These are phyloP conservation scores for Epichloe sp. DNA, from an alignment of 2,329 filamentous ascomycete species.

Conservation along the genomic window DNA sequence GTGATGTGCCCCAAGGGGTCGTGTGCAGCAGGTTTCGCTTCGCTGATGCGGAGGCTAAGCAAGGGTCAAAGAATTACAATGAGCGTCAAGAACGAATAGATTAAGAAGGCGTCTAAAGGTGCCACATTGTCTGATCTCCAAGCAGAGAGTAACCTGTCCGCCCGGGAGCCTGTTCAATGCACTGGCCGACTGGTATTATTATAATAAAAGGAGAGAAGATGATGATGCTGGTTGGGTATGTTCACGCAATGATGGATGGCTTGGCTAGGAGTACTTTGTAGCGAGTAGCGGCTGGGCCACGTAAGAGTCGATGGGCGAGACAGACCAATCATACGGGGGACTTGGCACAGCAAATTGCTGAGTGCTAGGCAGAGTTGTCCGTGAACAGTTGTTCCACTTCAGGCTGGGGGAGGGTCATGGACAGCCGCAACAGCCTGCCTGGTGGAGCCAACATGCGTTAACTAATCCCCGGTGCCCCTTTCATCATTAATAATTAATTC, in stretches of 20 bases:
- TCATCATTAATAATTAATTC: too few species aligned
- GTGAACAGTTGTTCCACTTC: too few species aligned
- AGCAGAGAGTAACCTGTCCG: not conserved
- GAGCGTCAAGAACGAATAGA: not conserved
- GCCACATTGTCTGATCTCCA: not conserved
- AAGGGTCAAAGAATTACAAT: not conserved
- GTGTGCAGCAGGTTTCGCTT: not conserved
- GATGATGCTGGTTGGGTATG: not conserved
- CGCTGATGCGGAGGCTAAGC: not conserved
- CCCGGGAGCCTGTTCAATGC: not conserved
- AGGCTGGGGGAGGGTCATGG: too few species aligned
- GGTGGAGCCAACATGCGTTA: too few species aligned
- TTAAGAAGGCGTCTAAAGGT: not conserved
- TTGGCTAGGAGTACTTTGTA: not conserved
- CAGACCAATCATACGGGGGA: not conserved
- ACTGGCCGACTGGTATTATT: not conserved
- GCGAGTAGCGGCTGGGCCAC: not conserved
- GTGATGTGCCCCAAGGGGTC: not conserved
- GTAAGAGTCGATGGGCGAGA: not conserved
- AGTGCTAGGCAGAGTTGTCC: too few species aligned
- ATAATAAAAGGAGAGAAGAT: not conserved
- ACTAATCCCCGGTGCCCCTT: too few species aligned
- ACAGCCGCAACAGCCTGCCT: too few species aligned
- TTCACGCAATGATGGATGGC: not conserved
- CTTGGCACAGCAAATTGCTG: too few species aligned